A percentile compares a stretch with the other conserved stretches of the same genome.
phyloP scores from a whole-genome alignment of 371 early-diverging fungal genomes.

The Circinella umbellata region DNA sequence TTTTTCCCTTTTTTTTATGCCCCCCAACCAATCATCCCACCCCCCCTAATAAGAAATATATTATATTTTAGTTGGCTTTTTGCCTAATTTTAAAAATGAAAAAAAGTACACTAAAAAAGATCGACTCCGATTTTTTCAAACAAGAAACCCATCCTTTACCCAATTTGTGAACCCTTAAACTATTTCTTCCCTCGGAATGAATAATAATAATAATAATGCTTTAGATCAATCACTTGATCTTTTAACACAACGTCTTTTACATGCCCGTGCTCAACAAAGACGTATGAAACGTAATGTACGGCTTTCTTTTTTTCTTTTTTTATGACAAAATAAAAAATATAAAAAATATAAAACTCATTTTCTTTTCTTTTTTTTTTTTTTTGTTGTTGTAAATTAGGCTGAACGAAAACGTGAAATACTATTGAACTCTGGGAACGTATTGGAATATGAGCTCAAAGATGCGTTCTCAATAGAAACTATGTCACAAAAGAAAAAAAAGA shows the following conservation, averaged over 20 bases:
- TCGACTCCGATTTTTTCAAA: background rate
- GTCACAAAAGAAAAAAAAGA: slow-evolving; percentile 8
- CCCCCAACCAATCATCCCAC: background rate
- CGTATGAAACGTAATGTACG: slow-evolving; percentile 8
- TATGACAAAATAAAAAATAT: no score
- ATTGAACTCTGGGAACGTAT: slow-evolving; percentile 5
- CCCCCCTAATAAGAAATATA: no score
- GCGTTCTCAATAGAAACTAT: slow-evolving; percentile 16
- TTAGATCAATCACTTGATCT: slow-evolving; percentile 6
- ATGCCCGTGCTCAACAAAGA: slow-evolving; percentile 12
- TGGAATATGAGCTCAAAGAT: slow-evolving; percentile 16
- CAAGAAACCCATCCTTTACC: background rate
- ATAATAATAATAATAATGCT: background rate
- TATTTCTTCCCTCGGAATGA: background rate
- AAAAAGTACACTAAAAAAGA: no score
- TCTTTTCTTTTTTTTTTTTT: background rate
- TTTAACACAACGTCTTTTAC: slow-evolving; percentile 2
- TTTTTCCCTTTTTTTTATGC: background rate
- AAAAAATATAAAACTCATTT: no score
- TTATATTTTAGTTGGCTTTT: no score
- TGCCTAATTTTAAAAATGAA: no score
- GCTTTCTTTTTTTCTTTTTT: no score
- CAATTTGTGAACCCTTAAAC: slow-evolving; percentile 1
- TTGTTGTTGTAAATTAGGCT: slow-evolving; percentile 11
- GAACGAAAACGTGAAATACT: slow-evolving; percentile 14